A percentile compares a stretch with the other conserved stretches of the same genome.
Conservation (phyloP, 169 alveolate genomes). For the Plasmodium sp. region DNA sequence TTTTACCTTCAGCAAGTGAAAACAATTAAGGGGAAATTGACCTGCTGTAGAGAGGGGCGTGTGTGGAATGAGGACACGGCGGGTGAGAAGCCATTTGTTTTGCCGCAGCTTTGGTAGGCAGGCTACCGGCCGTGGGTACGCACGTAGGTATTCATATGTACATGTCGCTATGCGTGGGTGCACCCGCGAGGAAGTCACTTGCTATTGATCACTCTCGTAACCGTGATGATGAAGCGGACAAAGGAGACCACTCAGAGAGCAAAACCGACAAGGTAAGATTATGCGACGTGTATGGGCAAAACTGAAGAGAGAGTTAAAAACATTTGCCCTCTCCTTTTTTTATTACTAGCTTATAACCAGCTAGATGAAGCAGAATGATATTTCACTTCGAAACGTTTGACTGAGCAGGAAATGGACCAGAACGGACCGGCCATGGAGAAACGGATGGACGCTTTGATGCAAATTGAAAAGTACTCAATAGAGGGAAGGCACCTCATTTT, state of each 20-base stretch:
- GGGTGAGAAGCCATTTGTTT: background rate
- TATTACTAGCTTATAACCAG: background rate
- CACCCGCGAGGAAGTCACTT: background rate
- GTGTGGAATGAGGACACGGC: background rate
- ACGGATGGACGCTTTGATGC: constrained; percentile 41
- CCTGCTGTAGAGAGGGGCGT: constrained; percentile 17
- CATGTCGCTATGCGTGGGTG: background rate
- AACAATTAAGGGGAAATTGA: constrained; percentile 9
- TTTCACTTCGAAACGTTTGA: background rate
- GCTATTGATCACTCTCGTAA: background rate
- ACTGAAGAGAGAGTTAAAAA: background rate
- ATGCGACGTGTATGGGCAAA: background rate
- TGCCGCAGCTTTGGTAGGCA: background rate
- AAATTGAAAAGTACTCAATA: constrained; percentile 49
- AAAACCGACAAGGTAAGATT: constrained; percentile 10
- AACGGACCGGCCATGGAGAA: constrained; percentile 8
- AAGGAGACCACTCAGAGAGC: background rate
- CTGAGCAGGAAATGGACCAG: constrained; percentile 2
- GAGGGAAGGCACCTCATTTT: background rate
- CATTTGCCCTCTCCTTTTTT: background rate
- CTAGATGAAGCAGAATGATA: background rate
- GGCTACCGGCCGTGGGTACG: background rate
- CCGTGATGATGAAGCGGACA: background rate
- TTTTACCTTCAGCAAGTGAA: constrained; percentile 36
- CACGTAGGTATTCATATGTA: background rate